These are phyloP conservation scores for Neurospora sp. DNA, from an alignment of 495 filamentous ascomycete genomes.

Conservation along the genomic window DNA sequence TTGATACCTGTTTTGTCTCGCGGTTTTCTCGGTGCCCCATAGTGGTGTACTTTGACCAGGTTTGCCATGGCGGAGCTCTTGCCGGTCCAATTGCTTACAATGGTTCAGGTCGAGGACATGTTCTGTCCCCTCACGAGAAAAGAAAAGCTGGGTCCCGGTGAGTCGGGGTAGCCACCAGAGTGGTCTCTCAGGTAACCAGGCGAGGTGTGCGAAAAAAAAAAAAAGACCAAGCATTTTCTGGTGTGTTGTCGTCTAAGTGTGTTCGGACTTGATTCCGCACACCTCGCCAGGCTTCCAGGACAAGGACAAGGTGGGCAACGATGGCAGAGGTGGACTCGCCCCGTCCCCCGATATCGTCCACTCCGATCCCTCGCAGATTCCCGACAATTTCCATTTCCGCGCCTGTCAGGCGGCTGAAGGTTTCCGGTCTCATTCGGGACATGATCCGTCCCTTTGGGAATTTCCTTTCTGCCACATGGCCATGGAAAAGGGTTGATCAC, in stretches of 20 bases:
- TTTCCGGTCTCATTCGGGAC: neutral
- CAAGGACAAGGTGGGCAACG: neutral
- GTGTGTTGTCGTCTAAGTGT: too few species aligned
- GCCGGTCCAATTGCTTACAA: neutral
- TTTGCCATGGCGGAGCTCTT: neutral
- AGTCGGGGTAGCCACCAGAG: too few species aligned
- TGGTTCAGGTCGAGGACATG: neutral
- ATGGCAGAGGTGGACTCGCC: neutral
- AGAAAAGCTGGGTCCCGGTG: neutral
- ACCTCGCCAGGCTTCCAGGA: neutral
- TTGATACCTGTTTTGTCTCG: neutral
- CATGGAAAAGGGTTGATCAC: neutral
- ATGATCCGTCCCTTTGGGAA: neutral
- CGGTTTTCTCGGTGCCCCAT: neutral
- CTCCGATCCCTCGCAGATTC: neutral
- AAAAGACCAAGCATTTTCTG: too few species aligned
- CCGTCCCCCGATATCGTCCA: neutral
- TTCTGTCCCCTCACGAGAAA: neutral
- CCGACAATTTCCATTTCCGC: neutral
- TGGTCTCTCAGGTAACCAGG: too few species aligned
- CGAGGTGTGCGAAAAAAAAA: too few species aligned
- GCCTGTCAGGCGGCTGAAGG: neutral
- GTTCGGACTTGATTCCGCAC: too few species aligned
- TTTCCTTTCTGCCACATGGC: neutral
- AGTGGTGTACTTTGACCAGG: neutral